These are phyloP conservation scores for Clavaria fumosa DNA, from an alignment of 768 basidiomycete species.

Conservation along the genomic window DNA sequence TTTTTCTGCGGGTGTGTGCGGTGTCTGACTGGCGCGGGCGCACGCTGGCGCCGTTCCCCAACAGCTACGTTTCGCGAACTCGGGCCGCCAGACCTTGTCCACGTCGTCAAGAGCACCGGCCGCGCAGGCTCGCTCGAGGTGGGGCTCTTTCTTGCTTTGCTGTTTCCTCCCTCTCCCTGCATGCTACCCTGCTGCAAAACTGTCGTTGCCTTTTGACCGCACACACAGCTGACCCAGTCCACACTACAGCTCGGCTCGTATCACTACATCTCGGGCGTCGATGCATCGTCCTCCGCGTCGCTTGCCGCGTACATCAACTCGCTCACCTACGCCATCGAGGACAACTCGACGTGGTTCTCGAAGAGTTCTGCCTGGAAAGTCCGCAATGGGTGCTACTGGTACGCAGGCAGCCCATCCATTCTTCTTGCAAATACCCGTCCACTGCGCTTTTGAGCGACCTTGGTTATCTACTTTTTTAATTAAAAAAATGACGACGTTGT, in stretches of 20 bases:
- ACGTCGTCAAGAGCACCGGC: conserved; percentile 87
- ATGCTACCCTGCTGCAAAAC: too few species aligned
- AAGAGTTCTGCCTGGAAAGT: conserved; percentile 82
- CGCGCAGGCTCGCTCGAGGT: conserved; percentile 78
- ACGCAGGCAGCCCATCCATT: conserved; percentile 14
- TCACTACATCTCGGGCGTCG: conserved; percentile 97
- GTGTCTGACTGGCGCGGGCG: too few species aligned
- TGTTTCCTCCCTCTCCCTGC: too few species aligned
- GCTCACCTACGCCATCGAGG: conserved; percentile 90
- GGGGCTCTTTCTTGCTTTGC: conserved; percentile 6
- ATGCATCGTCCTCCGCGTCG: conserved; percentile 94
- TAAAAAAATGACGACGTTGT: too few species aligned
- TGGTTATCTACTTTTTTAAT: too few species aligned
- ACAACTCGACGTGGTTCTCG: conserved; percentile 82
- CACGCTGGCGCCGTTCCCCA: conserved; percentile 12
- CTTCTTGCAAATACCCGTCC: too few species aligned
- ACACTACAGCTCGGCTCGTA: conserved; percentile 72
- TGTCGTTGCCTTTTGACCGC: too few species aligned
- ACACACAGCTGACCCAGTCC: conserved; percentile 8
- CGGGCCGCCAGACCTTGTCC: conserved; percentile 92
- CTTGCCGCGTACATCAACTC: conserved; percentile 98
- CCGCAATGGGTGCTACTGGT: conserved; percentile 87
- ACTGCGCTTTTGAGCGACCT: too few species aligned
- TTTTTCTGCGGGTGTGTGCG: too few species aligned
- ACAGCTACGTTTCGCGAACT: conserved; percentile 91